phyloP scores from a whole-genome alignment of 2,329 filamentous ascomycete genomes.

The Botryotinia narcissicola region DNA sequence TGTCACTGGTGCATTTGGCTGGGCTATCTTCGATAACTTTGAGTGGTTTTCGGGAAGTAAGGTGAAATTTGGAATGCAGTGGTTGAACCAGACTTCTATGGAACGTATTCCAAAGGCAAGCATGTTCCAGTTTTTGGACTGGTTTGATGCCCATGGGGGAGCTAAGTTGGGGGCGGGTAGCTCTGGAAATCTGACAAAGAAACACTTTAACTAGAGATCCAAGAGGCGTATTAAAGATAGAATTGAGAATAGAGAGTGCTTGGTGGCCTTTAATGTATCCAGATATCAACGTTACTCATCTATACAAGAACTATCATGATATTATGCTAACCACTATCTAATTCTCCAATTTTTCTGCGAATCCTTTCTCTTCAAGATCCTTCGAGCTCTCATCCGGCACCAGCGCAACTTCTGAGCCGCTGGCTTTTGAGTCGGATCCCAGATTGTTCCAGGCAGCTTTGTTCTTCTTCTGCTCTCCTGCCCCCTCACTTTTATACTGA shows the following conservation, averaged over 20 bases:
- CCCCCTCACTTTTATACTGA: slow-evolving; percentile 67
- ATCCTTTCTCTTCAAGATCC: slow-evolving; percentile 55
- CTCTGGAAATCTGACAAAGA: slow-evolving; percentile 13
- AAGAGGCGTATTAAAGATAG: not conserved
- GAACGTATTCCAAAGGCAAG: slow-evolving; percentile 36
- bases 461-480: slow-evolving; percentile 65
- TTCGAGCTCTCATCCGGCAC: slow-evolving; percentile 51
- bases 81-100: slow-evolving; percentile 40
- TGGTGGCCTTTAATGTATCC: not conserved
- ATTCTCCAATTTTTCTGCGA: slow-evolving; percentile 45
- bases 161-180: slow-evolving; percentile 7
- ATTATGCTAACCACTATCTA: not conserved
- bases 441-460: slow-evolving; percentile 60
- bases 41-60: slow-evolving; percentile 43
- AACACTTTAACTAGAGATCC: not conserved
- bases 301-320: not conserved
- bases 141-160: slow-evolving; percentile 32
- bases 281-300: not conserved
- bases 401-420: slow-evolving; percentile 34
- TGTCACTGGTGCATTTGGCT: slow-evolving; percentile 79
- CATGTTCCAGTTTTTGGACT: slow-evolving; percentile 36
- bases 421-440: slow-evolving; percentile 30
- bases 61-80: slow-evolving; percentile 34
- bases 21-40: slow-evolving; percentile 70
- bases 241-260: not conserved